A percentile compares a stretch with the other conserved stretches of the same genome.
phyloP scores from a whole-genome alignment of 1,139 yeast genomes.

The Kodamaea arcana region DNA sequence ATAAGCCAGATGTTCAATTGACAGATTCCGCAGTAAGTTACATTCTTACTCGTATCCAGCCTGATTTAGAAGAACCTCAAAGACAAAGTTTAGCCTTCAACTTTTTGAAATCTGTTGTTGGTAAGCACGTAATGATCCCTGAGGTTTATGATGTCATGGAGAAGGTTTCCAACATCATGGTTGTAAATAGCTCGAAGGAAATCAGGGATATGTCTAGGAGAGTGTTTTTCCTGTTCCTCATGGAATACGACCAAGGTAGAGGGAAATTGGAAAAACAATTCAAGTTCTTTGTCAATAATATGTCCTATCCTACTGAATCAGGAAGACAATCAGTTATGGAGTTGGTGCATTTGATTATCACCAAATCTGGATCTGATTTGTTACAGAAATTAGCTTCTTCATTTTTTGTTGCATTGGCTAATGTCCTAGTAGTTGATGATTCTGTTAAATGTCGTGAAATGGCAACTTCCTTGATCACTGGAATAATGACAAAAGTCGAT shows the following conservation, averaged over 20 bases:
- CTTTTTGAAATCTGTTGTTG: conserved; percentile 70
- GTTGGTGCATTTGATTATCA: conserved; percentile 64
- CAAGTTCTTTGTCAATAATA: conserved; percentile 74
- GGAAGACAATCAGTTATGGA: conserved; percentile 95
- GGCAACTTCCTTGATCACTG: conserved; percentile 63
- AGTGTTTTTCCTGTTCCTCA: conserved; percentile 77
- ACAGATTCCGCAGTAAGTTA: conserved; percentile 75
- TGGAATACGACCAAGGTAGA: conserved; percentile 93
- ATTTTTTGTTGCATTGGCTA: conserved; percentile 77
- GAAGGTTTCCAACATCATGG: conserved; percentile 76
- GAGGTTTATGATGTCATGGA: conserved; percentile 91
- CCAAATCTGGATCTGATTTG: conserved; percentile 62
- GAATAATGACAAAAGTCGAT: conserved; percentile 52
- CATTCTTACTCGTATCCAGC: conserved; percentile 69
- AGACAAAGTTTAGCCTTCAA: conserved; percentile 86
- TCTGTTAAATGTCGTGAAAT: conserved; percentile 80
- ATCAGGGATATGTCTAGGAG: conserved; percentile 85
- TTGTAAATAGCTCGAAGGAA: conserved; percentile 80
- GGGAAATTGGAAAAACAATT: conserved; percentile 82
- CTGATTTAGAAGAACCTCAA: conserved; percentile 88
- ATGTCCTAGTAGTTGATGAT: conserved; percentile 75
- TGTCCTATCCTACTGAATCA: conserved; percentile 77
- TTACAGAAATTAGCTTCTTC: conserved; percentile 63
- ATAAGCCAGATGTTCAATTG: conserved; percentile 59
- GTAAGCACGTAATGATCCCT: conserved; percentile 73